Evolutionary conservation across 805 yeast genomes (phyloP).

Genomic region (Nakazawaea peltata): DNA sequence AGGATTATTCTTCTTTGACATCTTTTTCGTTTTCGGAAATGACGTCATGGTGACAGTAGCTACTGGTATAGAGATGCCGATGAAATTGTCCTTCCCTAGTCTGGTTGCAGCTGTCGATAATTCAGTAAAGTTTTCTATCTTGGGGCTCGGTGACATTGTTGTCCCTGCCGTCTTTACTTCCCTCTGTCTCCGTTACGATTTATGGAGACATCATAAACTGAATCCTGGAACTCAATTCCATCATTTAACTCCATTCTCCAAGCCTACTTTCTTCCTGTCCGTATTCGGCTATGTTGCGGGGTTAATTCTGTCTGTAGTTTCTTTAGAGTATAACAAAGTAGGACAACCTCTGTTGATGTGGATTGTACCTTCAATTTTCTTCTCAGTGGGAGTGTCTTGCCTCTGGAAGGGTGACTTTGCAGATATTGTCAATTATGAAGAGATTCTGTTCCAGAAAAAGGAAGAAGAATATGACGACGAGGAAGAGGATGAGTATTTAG

Average conservation of each 20-base stretch:
- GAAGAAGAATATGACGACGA: slow-evolving; percentile 12
- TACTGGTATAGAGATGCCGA: slow-evolving; percentile 43
- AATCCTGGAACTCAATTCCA: slow-evolving; percentile 29
- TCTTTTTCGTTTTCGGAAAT: slow-evolving; percentile 59
- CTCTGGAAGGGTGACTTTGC: neutral
- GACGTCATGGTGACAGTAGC: slow-evolving; percentile 60
- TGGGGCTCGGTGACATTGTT: slow-evolving; percentile 64
- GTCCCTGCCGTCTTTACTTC: slow-evolving; percentile 50
- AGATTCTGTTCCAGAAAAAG: slow-evolving; percentile 12
- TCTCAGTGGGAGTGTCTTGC: neutral
- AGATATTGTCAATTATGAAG: no score
- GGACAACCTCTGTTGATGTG: slow-evolving; percentile 69
- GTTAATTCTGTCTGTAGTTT: slow-evolving; percentile 31
- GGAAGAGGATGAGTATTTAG: slow-evolving; percentile 7
- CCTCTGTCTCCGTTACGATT: slow-evolving; percentile 48
- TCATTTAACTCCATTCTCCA: slow-evolving; percentile 27
- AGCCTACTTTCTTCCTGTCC: slow-evolving; percentile 38
- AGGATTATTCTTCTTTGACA: slow-evolving; percentile 53
- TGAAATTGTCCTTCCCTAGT: slow-evolving; percentile 38
- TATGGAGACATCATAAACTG: slow-evolving; percentile 27
- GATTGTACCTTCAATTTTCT: slow-evolving; percentile 39
- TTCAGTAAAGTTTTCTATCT: slow-evolving; percentile 24
- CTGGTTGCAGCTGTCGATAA: slow-evolving; percentile 4
- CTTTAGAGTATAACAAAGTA: slow-evolving; percentile 25
- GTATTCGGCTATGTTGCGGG: slow-evolving; percentile 43